Percentiles rank a stretch among this genome's conserved stretches.
phyloP scores from a whole-genome alignment of 257 asterid genomes.

The Gentiana macrophylla region DNA sequence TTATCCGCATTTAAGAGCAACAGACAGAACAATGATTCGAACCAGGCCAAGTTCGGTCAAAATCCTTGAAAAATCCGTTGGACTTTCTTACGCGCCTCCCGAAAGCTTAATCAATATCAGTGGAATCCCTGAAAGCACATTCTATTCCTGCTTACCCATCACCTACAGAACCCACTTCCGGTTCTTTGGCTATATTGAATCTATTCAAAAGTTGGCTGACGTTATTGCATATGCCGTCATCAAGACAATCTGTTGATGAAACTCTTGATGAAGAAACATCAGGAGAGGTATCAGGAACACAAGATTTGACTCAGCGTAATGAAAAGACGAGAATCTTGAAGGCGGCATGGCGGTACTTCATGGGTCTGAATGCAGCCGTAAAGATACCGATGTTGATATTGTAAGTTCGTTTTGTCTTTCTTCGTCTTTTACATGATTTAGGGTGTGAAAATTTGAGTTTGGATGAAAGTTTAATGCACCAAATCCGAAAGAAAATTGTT shows the following conservation, averaged over 20 bases:
- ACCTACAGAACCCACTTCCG: conserved; percentile 33
- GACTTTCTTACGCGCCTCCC: conserved; percentile 57
- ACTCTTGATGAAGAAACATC: conserved; percentile 38
- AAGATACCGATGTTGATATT: conserved; percentile 59
- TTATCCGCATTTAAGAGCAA: conserved; percentile 73
- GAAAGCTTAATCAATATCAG: conserved; percentile 48
- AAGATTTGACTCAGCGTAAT: conserved; percentile 24
- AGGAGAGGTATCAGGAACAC: conserved; percentile 28
- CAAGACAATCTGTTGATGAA: conserved; percentile 28
- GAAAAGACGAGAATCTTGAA: conserved; percentile 29
- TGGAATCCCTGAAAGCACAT: conserved; percentile 46
- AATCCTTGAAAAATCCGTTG: conserved; percentile 45
- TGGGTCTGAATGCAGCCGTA: conserved; percentile 59
- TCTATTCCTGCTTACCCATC: conserved; percentile 42
- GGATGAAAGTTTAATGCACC: neutral
- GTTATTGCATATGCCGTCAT: conserved; percentile 43
- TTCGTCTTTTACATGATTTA: conserved; percentile 2
- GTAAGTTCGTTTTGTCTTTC: conserved; percentile 36
- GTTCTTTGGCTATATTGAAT: conserved; percentile 54
- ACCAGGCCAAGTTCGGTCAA: conserved; percentile 53
- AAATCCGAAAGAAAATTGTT: too few species aligned
- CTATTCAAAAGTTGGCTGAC: conserved; percentile 67
- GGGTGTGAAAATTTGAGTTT: neutral
- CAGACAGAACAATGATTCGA: conserved; percentile 49
- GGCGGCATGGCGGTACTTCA: conserved; percentile 45